These are phyloP conservation scores for Viridothelium virens DNA, from an alignment of 495 filamentous ascomycete species.

Conservation along the genomic window DNA sequence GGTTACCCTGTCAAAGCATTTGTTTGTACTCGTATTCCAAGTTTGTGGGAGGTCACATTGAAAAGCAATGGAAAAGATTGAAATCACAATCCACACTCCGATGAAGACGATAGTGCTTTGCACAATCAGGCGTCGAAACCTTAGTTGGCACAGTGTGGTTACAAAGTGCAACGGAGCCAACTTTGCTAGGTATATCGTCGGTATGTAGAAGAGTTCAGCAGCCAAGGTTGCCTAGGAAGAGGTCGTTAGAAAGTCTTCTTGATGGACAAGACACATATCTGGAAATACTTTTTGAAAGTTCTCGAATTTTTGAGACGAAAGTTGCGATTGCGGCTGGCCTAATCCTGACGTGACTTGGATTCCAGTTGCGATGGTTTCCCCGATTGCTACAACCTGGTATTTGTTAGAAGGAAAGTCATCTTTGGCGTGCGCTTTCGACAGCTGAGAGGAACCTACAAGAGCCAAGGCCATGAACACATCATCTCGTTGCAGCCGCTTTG, in stretches of 20 bases:
- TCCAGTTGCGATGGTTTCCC: background rate
- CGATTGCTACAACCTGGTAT: background rate
- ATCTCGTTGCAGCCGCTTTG: background rate
- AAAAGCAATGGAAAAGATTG: background rate
- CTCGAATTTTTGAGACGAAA: background rate
- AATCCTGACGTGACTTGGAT: background rate
- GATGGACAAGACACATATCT: background rate
- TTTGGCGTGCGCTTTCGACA: background rate
- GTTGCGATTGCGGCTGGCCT: background rate
- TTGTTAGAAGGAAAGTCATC: background rate
- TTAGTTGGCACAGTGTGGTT: background rate
- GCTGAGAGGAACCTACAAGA: background rate
- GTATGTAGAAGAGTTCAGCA: background rate
- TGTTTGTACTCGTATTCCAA: background rate
- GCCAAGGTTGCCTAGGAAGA: background rate
- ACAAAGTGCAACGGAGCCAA: background rate
- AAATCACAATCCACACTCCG: background rate
- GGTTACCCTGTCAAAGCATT: background rate
- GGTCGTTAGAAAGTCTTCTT: background rate
- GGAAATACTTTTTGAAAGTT: background rate
- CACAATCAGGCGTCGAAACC: background rate
- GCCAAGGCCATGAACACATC: background rate
- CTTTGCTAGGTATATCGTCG: background rate
- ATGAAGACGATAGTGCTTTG: background rate
- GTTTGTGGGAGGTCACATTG: background rate